phyloP scores from a whole-genome alignment of 352 stramenopile genomes.

The Phytophthora capsici region DNA sequence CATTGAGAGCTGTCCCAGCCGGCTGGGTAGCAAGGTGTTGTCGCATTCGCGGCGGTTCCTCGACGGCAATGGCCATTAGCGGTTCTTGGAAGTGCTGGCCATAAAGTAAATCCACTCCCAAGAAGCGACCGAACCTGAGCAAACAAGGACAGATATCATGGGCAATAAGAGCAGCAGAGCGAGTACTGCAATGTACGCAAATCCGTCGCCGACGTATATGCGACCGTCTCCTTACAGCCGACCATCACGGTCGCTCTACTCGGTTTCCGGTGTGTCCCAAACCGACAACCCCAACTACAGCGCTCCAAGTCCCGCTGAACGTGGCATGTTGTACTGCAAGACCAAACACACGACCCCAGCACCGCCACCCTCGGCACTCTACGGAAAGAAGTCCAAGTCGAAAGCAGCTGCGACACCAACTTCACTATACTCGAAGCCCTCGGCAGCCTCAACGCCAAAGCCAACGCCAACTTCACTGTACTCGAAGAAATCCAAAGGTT shows the following conservation, averaged over 20 bases:
- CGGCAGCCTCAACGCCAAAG: constrained; percentile 18
- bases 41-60: constrained; percentile 19
- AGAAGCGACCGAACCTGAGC: constrained; percentile 10
- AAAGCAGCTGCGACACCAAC: constrained; percentile 21
- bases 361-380: constrained; percentile 25
- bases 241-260: constrained; percentile 31
- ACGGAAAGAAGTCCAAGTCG: constrained; percentile 33
- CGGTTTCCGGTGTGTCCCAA: constrained; percentile 17
- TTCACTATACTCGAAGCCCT: constrained; percentile 34
- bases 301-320: constrained; percentile 26
- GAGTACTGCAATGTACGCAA: constrained; percentile 21
- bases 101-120: constrained; percentile 21
- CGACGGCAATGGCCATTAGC: constrained; percentile 5
- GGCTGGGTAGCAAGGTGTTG: constrained; percentile 19
- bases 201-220: constrained; percentile 25
- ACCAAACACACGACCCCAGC: constrained; percentile 26
- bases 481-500: constrained; percentile 31
- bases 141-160: constrained; percentile 18
- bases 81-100: constrained; percentile 1
- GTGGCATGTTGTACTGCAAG: constrained; percentile 38
- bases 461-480: constrained; percentile 38
- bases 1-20: constrained; percentile 24
- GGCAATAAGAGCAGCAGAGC: constrained; percentile 36
- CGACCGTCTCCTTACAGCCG: constrained; percentile 23
- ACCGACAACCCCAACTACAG: constrained; percentile 23